Base-by-base conservation (phyloP, 164 flowering plant species). In the Magnolia changhungtana region DNA sequence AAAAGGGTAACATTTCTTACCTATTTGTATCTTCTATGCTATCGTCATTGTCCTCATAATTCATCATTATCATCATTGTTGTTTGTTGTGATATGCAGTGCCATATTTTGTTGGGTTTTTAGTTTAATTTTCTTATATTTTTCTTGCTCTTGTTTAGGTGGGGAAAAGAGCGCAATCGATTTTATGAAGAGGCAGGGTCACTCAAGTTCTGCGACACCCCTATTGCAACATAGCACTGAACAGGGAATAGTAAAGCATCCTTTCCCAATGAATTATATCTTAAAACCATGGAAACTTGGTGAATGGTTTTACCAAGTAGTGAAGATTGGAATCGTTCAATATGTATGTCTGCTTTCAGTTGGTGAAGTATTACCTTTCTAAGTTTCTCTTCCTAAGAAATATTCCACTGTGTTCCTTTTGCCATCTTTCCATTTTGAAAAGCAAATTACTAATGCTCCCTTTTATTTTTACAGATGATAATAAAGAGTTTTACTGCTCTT, bases 281-380 rank as follows among this genome's bases (percentile, higher is more conserved):
- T 96, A 52, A 91, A 88, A 81, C 97, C 98, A 27, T 94, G 98
- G 99, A 88, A 83, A 81, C 92, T 94, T 77, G 92, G 96, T 81
- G 85, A 80, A 74, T 87, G 97, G 97, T 89, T 94, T 82, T 96
- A 92, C 85, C 97, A 89, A 88, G 87, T 92, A 65, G 84, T 94
- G 78, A 96, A 96, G 85, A 74, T 94, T 78, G 98, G 99, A 50
- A 92, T 94, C 77, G 94, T 96, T 76, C 99, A 96, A 85, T 96
- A 96, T 88, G 99, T 96, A 94, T 82, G 99, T 84, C 64, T 72
- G 9, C 74, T 72, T 21, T 58, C 76, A 24, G 61, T 50, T 14
- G 4, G 19, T 16, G 58, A 14, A 23, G 18, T 52, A 67, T 49
- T 71, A 6, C 70, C 71, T 7, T 75, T 73, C 19, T 67, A 63